Evolutionary conservation across 2,329 filamentous ascomycete genomes (phyloP).

Genomic region (Botrytis porri): DNA sequence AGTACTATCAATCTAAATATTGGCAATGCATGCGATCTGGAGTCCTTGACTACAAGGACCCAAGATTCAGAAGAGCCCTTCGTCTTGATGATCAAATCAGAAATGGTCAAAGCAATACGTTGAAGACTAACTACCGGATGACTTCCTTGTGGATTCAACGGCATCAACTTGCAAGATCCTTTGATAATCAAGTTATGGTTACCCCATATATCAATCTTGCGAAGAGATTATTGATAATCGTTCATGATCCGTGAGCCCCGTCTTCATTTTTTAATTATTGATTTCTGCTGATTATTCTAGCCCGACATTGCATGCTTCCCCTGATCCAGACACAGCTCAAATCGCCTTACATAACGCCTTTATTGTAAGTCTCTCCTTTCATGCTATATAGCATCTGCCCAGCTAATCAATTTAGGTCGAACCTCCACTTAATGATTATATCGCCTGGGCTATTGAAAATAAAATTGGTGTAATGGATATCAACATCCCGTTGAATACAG

Average conservation of each 20-base stretch:
- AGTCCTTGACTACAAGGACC: conserved; percentile 52
- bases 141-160: conserved; percentile 76
- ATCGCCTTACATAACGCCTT: conserved; percentile 83
- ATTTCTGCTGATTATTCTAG: conserved; percentile 41
- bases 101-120: conserved; percentile 66
- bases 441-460: conserved; percentile 76
- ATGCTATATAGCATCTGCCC: conserved; percentile 45
- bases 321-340: conserved; percentile 66
- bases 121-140: conserved; percentile 75
- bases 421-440: conserved; percentile 67
- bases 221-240: conserved; percentile 73
- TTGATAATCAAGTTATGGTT: conserved; percentile 81
- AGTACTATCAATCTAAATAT: conserved; percentile 62
- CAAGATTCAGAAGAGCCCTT: conserved; percentile 53
- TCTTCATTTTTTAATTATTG: not conserved
- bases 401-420: conserved; percentile 49
- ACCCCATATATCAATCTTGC: conserved; percentile 67
- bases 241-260: conserved; percentile 78
- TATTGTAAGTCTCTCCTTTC: conserved; percentile 56
- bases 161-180: conserved; percentile 68
- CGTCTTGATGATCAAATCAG: conserved; percentile 79
- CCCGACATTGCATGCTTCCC: conserved; percentile 67
- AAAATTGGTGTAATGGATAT: conserved; percentile 85
- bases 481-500: conserved; percentile 63
- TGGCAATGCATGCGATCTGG: conserved; percentile 86